Base-by-base conservation (phyloP, 371 early-diverging fungal species). In the Haplosporangium sp. region DNA sequence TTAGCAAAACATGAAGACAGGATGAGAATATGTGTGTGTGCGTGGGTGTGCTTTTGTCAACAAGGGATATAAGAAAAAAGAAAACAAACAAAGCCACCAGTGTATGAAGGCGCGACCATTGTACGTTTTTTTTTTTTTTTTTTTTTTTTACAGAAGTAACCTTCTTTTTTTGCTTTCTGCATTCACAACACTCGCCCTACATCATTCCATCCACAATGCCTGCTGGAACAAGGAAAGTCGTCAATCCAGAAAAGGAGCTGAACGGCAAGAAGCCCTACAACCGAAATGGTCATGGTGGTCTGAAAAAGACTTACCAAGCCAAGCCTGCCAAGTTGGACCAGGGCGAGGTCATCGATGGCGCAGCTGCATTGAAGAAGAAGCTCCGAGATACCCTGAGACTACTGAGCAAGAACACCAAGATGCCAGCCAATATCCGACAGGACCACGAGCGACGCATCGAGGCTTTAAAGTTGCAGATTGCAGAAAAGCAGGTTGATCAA, bases 211-310 rank as follows among this genome's bases (percentile, higher is more conserved):
- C 37, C n/a, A 48, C 56, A 37, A 75, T 76, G 76, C 70, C 76
- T 13, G 71, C 67, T 20, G 18, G 7, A 47, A 51, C 63, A 37
- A 74, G 59, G 37, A 76, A 76, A 23, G 53, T 76, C 38, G 71
- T 76, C 41, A 76, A 76, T 18, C 76, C 76, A n/a, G 76, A 76
- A 41, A 76, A 76, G 71, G 76, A 76, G 67, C 45, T 76, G 47
- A 70, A 67, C 5, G 75, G 76, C 13, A 76, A 76, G 55, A 69
- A 66, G 53, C 71, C 76, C 59, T 76, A 76, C 52, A 66, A 66
- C 45, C 76, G 70, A 18, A 36, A 18, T n/a, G 55, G 51, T 7
- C 42, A 38, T 5, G 55, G 47, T 5, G 71, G 59, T 43, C 21
- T 58, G 1, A 62, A 70, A 51, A 76, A 75, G 64, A 18, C 67